Percentiles rank a stretch among this genome's conserved stretches.
Evolutionary conservation across 1,139 yeast species (phyloP).

Genomic region (Yamadazyma triangularis): DNA sequence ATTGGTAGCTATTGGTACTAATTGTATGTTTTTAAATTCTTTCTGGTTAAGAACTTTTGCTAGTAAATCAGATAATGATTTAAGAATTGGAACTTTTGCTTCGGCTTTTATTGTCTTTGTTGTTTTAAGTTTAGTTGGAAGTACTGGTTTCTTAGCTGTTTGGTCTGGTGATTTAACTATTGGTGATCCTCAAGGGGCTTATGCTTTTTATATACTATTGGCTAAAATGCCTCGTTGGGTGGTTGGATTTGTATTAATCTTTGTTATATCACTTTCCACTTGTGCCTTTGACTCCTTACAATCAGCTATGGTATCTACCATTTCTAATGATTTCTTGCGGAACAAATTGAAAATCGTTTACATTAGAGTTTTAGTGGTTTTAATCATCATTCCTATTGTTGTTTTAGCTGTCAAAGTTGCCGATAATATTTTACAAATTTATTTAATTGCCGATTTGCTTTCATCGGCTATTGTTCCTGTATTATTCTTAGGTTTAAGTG

Average conservation of each 20-base stretch:
- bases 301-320: constrained; percentile 83
- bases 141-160: constrained; percentile 82
- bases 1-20: constrained; percentile 81
- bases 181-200: constrained; percentile 55
- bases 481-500: constrained; percentile 74
- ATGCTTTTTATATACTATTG: constrained; percentile 68
- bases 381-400: constrained; percentile 78
- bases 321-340: constrained; percentile 85
- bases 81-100: constrained; percentile 67
- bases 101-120: constrained; percentile 66
- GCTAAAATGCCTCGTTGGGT: constrained; percentile 84
- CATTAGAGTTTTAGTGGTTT: constrained; percentile 66
- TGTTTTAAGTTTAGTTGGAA: constrained; percentile 69
- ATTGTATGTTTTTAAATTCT: constrained; percentile 86
- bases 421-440: constrained; percentile 77
- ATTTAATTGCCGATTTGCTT: constrained; percentile 84
- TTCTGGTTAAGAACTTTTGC: constrained; percentile 96
- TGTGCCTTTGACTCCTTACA: constrained; percentile 89
- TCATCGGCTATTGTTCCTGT: constrained; percentile 85
- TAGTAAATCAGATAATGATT: constrained; percentile 69
- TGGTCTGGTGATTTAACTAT: constrained; percentile 76
- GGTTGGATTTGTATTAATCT: constrained; percentile 75
- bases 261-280: constrained; percentile 69
- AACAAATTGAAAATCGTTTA: constrained; percentile 66
- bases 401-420: constrained; percentile 82